Base-by-base conservation (phyloP, 2,329 filamentous ascomycete genomes). In the Venturia oleaginea region DNA sequence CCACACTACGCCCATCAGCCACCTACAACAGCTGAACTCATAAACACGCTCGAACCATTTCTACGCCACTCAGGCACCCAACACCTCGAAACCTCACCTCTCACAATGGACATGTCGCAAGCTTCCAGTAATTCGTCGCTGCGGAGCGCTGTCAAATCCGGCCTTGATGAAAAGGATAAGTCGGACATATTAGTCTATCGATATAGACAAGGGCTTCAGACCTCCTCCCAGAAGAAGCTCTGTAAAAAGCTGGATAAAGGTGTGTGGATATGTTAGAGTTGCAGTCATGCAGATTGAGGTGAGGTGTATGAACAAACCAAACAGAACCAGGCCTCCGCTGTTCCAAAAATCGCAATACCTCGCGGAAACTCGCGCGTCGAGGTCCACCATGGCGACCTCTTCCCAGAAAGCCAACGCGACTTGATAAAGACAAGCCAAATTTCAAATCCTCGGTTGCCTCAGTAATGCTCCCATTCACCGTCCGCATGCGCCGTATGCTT, bases 361-460 rank as follows among this genome's bases (percentile, higher is more conserved):
- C 76, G 79, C 55, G 73, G 75, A 65, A 76, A 77, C 68, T 78
- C 76, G 38, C 76, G 77, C 62, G 68, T 81, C 37, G 78, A 80
- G 66, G 75, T 81, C 32, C 61, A 69, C 62, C 72, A 72, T 11
- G 70, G 72, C 24, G 74, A 76, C 64, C 69, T 71, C 42, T 68
- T 72, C 38, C 70, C 69, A 65, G 79, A 75, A 67, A 71, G 75
- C 55, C 69, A 71, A 8, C 69, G 71, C 63, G 76, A 79, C 65
- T 76, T 76, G 67, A 67, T 69, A 37, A 63, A 62, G 60, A 70
- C 13, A 70, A 70, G 27, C 78, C 78, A 34, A 78, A 78, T 61
- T 75, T 75, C 71, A 77, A 79, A 69, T 74, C 74, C n/a, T 77
- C 75, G 1, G 72, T 81, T 63, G 79, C 79, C 24, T 79, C 78